Conservation (phyloP, 495 filamentous ascomycete species). For the Rostrohypoxylon terebratum region DNA sequence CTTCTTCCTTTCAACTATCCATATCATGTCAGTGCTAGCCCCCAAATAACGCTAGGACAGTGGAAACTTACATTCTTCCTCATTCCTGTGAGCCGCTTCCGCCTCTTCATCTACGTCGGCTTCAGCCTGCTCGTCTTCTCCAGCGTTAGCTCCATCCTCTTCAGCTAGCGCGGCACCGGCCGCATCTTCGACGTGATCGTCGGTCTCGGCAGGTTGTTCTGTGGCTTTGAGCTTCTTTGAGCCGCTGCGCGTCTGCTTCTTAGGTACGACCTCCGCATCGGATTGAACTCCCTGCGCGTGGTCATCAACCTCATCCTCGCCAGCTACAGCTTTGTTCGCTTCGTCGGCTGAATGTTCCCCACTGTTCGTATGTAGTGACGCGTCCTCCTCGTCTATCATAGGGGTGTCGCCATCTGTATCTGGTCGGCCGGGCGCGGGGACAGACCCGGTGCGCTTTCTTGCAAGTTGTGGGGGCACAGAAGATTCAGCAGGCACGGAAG, state of each 20-base stretch:
- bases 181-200: slow-evolving; percentile 50
- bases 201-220: slow-evolving; percentile 44
- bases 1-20: slow-evolving; percentile 79
- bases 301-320: slow-evolving; percentile 46
- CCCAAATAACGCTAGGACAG: background rate
- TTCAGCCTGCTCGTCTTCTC: slow-evolving; percentile 61
- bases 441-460: slow-evolving; percentile 69
- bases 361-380: slow-evolving; percentile 55
- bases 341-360: slow-evolving; percentile 58
- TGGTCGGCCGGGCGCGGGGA: slow-evolving; percentile 47
- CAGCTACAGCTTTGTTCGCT: slow-evolving; percentile 40
- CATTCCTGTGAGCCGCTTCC: slow-evolving; percentile 66
- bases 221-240: slow-evolving; percentile 56
- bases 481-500: slow-evolving; percentile 56
- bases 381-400: slow-evolving; percentile 57
- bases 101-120: slow-evolving; percentile 64
- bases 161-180: slow-evolving; percentile 48
- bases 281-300: slow-evolving; percentile 42
- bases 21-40: slow-evolving; percentile 54
- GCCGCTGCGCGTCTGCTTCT: slow-evolving; percentile 56
- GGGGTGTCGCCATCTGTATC: slow-evolving; percentile 54
- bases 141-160: slow-evolving; percentile 54
- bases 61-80: slow-evolving; percentile 78
- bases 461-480: slow-evolving; percentile 63
- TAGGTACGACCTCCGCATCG: slow-evolving; percentile 49